A percentile compares a stretch with the other conserved stretches of the same genome.
phyloP scores from a whole-genome alignment of 2,329 filamentous ascomycete genomes.

The Exophiala oligosperma region DNA sequence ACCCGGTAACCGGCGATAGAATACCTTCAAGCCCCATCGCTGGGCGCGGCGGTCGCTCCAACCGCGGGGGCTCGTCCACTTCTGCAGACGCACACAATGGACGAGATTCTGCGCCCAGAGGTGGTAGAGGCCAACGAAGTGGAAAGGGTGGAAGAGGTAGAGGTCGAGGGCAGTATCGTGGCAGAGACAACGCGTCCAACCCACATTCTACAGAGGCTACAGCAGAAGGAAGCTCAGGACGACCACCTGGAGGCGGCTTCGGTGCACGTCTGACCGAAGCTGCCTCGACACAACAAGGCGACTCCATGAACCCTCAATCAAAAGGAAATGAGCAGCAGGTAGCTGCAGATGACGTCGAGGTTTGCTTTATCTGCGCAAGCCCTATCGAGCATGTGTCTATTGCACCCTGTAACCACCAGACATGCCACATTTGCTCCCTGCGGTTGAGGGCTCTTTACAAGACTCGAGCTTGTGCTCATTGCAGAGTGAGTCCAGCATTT shows the following conservation, averaged over 20 bases:
- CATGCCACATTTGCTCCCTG: slow-evolving; percentile 93
- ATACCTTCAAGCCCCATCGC: neutral
- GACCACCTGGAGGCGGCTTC: slow-evolving; percentile 46
- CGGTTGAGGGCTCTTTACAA: slow-evolving; percentile 93
- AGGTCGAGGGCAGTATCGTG: slow-evolving; percentile 72
- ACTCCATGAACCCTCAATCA: slow-evolving; percentile 20
- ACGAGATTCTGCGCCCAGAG: slow-evolving; percentile 7
- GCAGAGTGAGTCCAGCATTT: slow-evolving; percentile 62
- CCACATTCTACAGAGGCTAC: slow-evolving; percentile 31
- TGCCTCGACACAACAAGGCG: slow-evolving; percentile 40
- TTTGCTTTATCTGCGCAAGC: slow-evolving; percentile 98
- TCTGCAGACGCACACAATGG: slow-evolving; percentile 4
- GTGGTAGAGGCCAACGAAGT: slow-evolving; percentile 7
- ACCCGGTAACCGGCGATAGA: neutral
- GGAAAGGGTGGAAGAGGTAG: slow-evolving; percentile 17
- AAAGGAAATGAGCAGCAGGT: slow-evolving; percentile 7
- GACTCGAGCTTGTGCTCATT: slow-evolving; percentile 95
- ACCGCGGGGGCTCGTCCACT: slow-evolving; percentile 9
- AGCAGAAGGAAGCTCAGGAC: slow-evolving; percentile 37
- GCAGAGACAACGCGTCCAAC: slow-evolving; percentile 65
- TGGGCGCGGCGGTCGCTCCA: slow-evolving; percentile 11
- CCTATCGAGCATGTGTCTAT: slow-evolving; percentile 83
- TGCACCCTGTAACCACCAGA: slow-evolving; percentile 91
- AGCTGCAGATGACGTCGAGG: slow-evolving; percentile 64
- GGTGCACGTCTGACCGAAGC: slow-evolving; percentile 50